Evolutionary conservation across 495 filamentous ascomycete species (phyloP).

Genomic region (Penicilliopsis zonata): DNA sequence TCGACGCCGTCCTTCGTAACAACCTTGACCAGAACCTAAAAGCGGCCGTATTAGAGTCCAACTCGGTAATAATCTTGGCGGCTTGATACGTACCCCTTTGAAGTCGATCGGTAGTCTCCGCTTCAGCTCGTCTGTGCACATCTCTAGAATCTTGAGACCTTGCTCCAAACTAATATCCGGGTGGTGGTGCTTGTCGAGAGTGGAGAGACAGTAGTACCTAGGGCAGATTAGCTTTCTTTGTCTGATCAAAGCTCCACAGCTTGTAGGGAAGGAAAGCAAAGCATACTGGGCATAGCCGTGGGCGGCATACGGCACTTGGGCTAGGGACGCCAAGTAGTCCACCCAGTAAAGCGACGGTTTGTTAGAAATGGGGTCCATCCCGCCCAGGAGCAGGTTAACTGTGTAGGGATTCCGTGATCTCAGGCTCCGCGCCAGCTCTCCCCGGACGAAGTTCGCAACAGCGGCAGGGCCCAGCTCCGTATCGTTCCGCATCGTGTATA

Average conservation of each 20-base stretch:
- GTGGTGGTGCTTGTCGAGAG: slow-evolving; percentile 96
- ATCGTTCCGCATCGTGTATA: slow-evolving; percentile 97
- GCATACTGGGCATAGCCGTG: slow-evolving; percentile 96
- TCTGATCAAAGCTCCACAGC: slow-evolving; percentile 1
- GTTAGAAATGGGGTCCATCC: slow-evolving; percentile 76
- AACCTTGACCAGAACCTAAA: slow-evolving; percentile 70
- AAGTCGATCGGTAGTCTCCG: slow-evolving; percentile 93
- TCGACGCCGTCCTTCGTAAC: slow-evolving; percentile 84
- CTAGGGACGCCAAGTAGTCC: slow-evolving; percentile 86
- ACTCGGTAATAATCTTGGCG: neutral
- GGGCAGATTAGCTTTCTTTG: slow-evolving; percentile 9
- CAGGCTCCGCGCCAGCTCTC: slow-evolving; percentile 79
- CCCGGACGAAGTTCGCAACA: slow-evolving; percentile 81
- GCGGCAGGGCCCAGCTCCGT: slow-evolving; percentile 80
- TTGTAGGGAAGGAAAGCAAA: slow-evolving; percentile 10
- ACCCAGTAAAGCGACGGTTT: slow-evolving; percentile 92
- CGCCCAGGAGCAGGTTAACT: slow-evolving; percentile 90
- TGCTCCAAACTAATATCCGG: slow-evolving; percentile 80
- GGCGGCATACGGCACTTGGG: slow-evolving; percentile 83
- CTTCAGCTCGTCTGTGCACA: slow-evolving; percentile 96
- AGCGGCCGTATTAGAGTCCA: neutral
- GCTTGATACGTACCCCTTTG: slow-evolving; percentile 57
- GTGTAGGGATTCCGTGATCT: slow-evolving; percentile 88
- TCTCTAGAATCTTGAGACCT: slow-evolving; percentile 76
- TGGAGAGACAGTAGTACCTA: slow-evolving; percentile 87